Percentiles rank a stretch among this genome's conserved stretches.
These are phyloP conservation scores for Hibiscus syriacus DNA, from an alignment of 345 rosid genomes.

Conservation along the genomic window DNA sequence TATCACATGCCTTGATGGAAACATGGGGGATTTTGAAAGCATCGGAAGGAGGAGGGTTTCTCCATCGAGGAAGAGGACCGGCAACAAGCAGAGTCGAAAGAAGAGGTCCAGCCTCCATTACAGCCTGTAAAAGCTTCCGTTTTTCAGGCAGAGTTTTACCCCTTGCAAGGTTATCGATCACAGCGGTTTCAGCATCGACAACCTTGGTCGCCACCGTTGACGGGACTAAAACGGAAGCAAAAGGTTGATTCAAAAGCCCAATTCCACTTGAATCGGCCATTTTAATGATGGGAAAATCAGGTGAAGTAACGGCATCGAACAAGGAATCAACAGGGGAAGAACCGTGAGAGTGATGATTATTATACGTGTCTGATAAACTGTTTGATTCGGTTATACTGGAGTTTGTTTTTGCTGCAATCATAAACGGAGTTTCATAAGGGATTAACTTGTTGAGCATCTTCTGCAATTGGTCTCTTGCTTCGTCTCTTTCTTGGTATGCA, in stretches of 20 bases:
- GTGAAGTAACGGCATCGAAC: constrained; percentile 63
- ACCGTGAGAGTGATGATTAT: constrained; percentile 16
- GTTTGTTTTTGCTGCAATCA: constrained; percentile 39
- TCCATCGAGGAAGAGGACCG: constrained; percentile 96
- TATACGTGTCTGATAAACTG: constrained; percentile 27
- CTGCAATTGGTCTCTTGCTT: constrained; percentile 59
- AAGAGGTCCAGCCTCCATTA: constrained; percentile 89
- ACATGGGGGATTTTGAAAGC: constrained; percentile 47
- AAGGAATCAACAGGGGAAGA: constrained; percentile 73
- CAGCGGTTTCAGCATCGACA: constrained; percentile 23
- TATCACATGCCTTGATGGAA: constrained; percentile 26
- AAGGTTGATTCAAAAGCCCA: constrained; percentile 17
- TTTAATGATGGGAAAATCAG: constrained; percentile 56
- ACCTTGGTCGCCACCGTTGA: constrained; percentile 8
- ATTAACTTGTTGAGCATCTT: constrained; percentile 35
- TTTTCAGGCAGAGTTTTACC: constrained; percentile 73
- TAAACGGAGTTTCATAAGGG: constrained; percentile 13
- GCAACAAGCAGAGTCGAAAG: constrained; percentile 86
- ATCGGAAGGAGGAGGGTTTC: constrained; percentile 74
- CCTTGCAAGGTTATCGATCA: constrained; percentile 42
- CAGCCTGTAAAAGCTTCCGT: constrained; percentile 92
- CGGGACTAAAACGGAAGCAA: constrained; percentile 7
- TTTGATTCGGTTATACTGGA: constrained; percentile 83
- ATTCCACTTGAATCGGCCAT: constrained; percentile 26
- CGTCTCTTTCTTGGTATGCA: constrained; percentile 78